Conservation (phyloP, 495 filamentous ascomycete species). For the Amniculicola lignicola region DNA sequence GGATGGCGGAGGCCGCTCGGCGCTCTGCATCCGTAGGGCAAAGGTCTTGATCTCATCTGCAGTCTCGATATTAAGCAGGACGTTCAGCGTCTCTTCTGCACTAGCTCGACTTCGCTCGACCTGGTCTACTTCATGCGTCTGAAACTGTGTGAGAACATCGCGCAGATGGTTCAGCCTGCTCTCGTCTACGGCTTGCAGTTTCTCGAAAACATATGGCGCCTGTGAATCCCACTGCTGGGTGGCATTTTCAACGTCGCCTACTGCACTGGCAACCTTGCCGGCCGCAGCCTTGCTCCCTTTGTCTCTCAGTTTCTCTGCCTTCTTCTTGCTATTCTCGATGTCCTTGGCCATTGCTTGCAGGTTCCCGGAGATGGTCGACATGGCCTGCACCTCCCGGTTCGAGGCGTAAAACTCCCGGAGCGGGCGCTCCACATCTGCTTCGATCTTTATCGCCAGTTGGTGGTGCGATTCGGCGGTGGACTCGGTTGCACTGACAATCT, state of each 20-base stretch:
- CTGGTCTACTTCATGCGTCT: constrained; percentile 89
- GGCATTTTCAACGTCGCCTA: constrained; percentile 70
- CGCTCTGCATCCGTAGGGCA: constrained; percentile 50
- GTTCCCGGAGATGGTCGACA: constrained; percentile 79
- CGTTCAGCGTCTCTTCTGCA: constrained; percentile 78
- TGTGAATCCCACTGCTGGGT: constrained; percentile 90
- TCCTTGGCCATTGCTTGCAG: constrained; percentile 77
- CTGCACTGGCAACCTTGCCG: constrained; percentile 76
- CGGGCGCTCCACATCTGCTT: constrained; percentile 84
- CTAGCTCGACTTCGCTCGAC: constrained; percentile 72
- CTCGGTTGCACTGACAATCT: constrained; percentile 76
- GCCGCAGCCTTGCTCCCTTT: constrained; percentile 75
- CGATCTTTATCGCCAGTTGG: constrained; percentile 76
- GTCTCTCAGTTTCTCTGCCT: constrained; percentile 76
- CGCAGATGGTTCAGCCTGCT: constrained; percentile 84
- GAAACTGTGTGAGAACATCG: constrained; percentile 85
- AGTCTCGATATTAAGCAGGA: constrained; percentile 83
- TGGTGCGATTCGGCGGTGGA: constrained; percentile 80
- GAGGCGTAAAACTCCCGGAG: constrained; percentile 68
- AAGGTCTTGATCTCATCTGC: constrained; percentile 88
- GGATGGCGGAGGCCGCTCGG: constrained; percentile 28
- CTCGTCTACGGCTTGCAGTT: constrained; percentile 88
- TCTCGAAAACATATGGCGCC: constrained; percentile 93
- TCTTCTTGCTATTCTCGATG: constrained; percentile 79
- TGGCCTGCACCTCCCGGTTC: constrained; percentile 78